A percentile compares a stretch with the other conserved stretches of the same genome.
phyloP scores from a whole-genome alignment of 805 yeast species.

The Candida anglica region DNA sequence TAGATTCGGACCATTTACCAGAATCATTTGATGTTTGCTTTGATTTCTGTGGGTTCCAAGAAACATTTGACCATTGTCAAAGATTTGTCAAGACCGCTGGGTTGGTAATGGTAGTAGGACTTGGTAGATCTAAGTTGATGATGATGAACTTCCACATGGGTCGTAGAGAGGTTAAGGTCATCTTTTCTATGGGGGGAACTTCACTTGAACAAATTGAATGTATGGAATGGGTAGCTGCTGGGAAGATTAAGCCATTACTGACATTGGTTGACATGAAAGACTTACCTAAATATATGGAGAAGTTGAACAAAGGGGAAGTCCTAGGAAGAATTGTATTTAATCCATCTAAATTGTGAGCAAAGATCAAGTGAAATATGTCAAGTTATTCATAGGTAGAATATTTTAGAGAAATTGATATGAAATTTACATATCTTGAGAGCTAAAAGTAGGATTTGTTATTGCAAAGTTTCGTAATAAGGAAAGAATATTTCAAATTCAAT shows the following conservation, averaged over 20 bases:
- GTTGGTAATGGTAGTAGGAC: slow-evolving; percentile 39
- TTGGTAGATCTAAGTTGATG: slow-evolving; percentile 29
- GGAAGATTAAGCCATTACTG: slow-evolving; percentile 35
- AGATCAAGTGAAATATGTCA: background rate
- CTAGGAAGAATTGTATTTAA: slow-evolving; percentile 41
- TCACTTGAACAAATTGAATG: slow-evolving; percentile 40
- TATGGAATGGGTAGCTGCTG: slow-evolving; percentile 37
- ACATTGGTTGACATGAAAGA: slow-evolving; percentile 25
- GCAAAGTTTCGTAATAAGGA: too few relatives aligned
- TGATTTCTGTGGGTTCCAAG: slow-evolving; percentile 36
- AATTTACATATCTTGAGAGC: background rate
- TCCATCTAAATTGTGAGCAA: slow-evolving; percentile 10
- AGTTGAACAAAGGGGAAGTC: slow-evolving; percentile 34
- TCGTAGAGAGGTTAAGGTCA: slow-evolving; percentile 35
- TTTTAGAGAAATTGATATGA: background rate
- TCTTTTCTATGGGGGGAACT: slow-evolving; percentile 43
- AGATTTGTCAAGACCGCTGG: slow-evolving; percentile 32
- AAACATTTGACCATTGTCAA: slow-evolving; percentile 22
- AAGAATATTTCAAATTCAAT: too few relatives aligned
- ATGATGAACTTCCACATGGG: slow-evolving; percentile 34
- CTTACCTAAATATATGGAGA: slow-evolving; percentile 31
- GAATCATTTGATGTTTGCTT: slow-evolving; percentile 37
- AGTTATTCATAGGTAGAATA: background rate
- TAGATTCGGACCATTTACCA: slow-evolving; percentile 17
- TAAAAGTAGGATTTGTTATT: background rate